Conservation (phyloP, 1,284 basidiomycete genomes). For the Trametes pubescens region DNA sequence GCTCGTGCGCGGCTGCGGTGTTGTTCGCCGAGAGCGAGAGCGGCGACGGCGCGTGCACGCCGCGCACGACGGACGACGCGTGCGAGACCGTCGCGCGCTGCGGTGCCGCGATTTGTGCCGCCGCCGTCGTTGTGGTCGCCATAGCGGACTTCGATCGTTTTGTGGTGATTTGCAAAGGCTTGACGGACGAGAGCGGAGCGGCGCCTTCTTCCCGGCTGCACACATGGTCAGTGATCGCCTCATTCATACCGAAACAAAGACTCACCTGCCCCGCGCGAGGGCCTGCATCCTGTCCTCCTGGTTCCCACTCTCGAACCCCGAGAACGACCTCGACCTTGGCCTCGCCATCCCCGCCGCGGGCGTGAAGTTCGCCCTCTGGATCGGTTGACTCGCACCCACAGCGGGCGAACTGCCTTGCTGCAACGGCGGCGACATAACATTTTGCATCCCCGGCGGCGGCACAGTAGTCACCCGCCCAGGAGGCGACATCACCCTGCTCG, state of each 20-base stretch:
- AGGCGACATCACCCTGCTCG: neutral
- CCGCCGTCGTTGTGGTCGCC: slow-evolving; percentile 31
- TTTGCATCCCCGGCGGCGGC: slow-evolving; percentile 1
- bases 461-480: neutral
- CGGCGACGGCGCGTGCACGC: slow-evolving; percentile 55
- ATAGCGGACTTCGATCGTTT: slow-evolving; percentile 41
- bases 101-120: slow-evolving; percentile 31
- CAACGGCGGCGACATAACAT: slow-evolving; percentile 15
- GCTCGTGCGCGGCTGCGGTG: slow-evolving; percentile 34
- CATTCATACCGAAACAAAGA: neutral
- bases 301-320: slow-evolving; percentile 54
- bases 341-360: slow-evolving; percentile 59
- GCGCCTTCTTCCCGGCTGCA: slow-evolving; percentile 29
- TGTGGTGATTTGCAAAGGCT: slow-evolving; percentile 31
- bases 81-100: slow-evolving; percentile 38
- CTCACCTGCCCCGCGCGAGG: slow-evolving; percentile 48
- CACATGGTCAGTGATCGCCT: neutral
- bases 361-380: slow-evolving; percentile 69
- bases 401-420: neutral
- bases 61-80: slow-evolving; percentile 34
- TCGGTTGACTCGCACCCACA: slow-evolving; percentile 34
- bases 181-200: slow-evolving; percentile 17
- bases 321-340: slow-evolving; percentile 79
- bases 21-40: slow-evolving; percentile 56
- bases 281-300: slow-evolving; percentile 19